Conservation (phyloP, 1,284 basidiomycete genomes). For the Lignosus rhinocerotis region DNA sequence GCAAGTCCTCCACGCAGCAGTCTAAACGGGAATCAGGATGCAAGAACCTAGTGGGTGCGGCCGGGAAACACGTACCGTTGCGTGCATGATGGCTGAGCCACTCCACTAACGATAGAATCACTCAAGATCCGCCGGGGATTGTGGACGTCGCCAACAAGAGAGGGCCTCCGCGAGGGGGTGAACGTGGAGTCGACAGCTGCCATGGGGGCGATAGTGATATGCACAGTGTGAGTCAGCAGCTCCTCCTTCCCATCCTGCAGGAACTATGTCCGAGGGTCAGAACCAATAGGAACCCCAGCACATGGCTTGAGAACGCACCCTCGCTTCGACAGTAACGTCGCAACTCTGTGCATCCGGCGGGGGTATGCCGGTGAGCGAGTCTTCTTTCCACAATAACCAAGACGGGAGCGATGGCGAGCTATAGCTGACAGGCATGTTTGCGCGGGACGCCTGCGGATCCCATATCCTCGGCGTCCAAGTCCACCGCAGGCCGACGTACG, state of each 20-base stretch:
- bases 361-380: conserved; percentile 72
- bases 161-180: conserved; percentile 58
- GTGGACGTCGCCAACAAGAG: conserved; percentile 51
- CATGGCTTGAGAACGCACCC: conserved; percentile 45
- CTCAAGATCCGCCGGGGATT: conserved; percentile 60
- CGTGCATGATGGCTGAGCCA: conserved; percentile 31
- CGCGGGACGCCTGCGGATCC: conserved; percentile 91
- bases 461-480: conserved; percentile 93
- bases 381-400: conserved; percentile 90
- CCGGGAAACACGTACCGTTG: conserved; percentile 24
- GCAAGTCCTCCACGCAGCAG: conserved; percentile 27
- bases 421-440: conserved; percentile 79
- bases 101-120: conserved; percentile 47
- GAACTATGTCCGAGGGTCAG: conserved; percentile 47
- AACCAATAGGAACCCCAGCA: background rate
- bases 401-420: conserved; percentile 78
- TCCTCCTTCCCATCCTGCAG: conserved; percentile 73
- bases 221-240: conserved; percentile 62
- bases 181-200: conserved; percentile 64
- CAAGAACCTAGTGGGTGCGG: background rate
- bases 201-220: conserved; percentile 70
- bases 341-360: conserved; percentile 70
- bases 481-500: conserved; percentile 85
- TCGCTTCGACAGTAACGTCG: conserved; percentile 70
- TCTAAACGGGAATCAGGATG: conserved; percentile 16